Evolutionary conservation across 495 filamentous ascomycete genomes (phyloP).

Genomic region (Podospora didyma): DNA sequence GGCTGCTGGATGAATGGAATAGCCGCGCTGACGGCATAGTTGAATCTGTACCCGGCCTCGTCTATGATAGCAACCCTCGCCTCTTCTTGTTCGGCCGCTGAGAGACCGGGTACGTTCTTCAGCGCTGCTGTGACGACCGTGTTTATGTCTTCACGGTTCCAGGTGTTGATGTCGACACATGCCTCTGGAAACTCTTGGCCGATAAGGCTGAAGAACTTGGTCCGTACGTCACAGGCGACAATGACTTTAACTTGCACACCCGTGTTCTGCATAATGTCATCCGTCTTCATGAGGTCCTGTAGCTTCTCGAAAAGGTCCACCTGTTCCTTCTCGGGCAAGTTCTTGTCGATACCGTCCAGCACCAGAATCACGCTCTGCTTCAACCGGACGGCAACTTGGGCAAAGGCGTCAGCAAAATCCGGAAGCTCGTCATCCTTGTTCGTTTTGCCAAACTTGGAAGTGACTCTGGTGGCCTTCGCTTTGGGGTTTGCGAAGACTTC

Average conservation of each 20-base stretch:
- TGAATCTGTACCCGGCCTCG: slow-evolving; percentile 18
- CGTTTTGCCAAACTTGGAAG: neutral
- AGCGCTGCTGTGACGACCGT: slow-evolving; percentile 9
- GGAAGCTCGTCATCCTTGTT: slow-evolving; percentile 11
- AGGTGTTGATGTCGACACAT: slow-evolving; percentile 8
- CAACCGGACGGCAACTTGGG: slow-evolving; percentile 6
- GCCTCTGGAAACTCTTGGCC: neutral
- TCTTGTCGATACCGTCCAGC: slow-evolving; percentile 17
- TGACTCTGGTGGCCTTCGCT: neutral
- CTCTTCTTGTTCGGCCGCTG: slow-evolving; percentile 14
- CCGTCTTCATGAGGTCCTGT: neutral
- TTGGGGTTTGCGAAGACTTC: slow-evolving; percentile 17
- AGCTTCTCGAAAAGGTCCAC: slow-evolving; percentile 12
- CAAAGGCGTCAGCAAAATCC: slow-evolving; percentile 17
- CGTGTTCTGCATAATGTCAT: neutral
- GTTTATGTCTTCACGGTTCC: slow-evolving; percentile 13
- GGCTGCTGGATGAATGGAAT: slow-evolving; percentile 24
- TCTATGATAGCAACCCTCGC: slow-evolving; percentile 14
- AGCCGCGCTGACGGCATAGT: slow-evolving; percentile 15
- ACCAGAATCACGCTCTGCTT: slow-evolving; percentile 17
- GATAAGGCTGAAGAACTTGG: slow-evolving; percentile 5
- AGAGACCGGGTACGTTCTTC: slow-evolving; percentile 12
- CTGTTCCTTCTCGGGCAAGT: slow-evolving; percentile 14
- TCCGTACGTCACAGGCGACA: slow-evolving; percentile 9
- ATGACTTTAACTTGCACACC: slow-evolving; percentile 11